Conservation (phyloP, 768 basidiomycete species). For the Xanthoconium purpureum region DNA sequence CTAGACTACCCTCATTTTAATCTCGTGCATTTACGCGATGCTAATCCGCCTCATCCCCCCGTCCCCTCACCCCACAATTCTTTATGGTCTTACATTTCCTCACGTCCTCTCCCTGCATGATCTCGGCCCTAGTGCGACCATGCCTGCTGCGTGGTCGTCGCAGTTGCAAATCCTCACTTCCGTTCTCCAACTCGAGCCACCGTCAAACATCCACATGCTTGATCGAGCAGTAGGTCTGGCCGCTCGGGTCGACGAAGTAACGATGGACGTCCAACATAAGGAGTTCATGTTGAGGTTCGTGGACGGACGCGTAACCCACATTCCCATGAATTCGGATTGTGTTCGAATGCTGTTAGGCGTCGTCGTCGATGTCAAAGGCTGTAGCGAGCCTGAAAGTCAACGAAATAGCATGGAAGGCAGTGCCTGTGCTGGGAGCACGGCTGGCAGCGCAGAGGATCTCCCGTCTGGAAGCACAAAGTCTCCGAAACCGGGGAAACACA, state of each 20-base stretch:
- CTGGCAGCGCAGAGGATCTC: slow-evolving; percentile 17
- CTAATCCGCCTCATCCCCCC: slow-evolving; percentile 52
- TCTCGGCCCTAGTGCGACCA: slow-evolving; percentile 31
- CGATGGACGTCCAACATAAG: slow-evolving; percentile 51
- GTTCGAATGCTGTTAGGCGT: slow-evolving; percentile 48
- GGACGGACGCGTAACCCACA: slow-evolving; percentile 51
- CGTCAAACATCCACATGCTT: slow-evolving; percentile 50
- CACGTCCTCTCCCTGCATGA: slow-evolving; percentile 34
- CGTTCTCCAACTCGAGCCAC: slow-evolving; percentile 51
- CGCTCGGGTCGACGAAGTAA: slow-evolving; percentile 54
- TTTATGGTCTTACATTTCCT: slow-evolving; percentile 56
- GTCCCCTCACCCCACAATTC: slow-evolving; percentile 48
- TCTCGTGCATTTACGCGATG: slow-evolving; percentile 39
- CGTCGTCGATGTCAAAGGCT: slow-evolving; percentile 49
- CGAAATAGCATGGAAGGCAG: slow-evolving; percentile 33
- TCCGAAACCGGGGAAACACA: slow-evolving; percentile 48
- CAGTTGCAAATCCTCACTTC: slow-evolving; percentile 50
- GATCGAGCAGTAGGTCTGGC: slow-evolving; percentile 60
- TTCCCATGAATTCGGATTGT: slow-evolving; percentile 44
- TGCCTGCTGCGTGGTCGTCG: slow-evolving; percentile 52
- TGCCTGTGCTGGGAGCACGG: slow-evolving; percentile 19
- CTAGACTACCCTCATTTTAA: slow-evolving; percentile 28
- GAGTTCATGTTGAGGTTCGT: slow-evolving; percentile 54
- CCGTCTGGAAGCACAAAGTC: slow-evolving; percentile 20
- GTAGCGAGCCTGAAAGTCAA: slow-evolving; percentile 35